These are phyloP conservation scores for Aspergillus melleus DNA, from an alignment of 2,329 filamentous ascomycete genomes.

Conservation along the genomic window DNA sequence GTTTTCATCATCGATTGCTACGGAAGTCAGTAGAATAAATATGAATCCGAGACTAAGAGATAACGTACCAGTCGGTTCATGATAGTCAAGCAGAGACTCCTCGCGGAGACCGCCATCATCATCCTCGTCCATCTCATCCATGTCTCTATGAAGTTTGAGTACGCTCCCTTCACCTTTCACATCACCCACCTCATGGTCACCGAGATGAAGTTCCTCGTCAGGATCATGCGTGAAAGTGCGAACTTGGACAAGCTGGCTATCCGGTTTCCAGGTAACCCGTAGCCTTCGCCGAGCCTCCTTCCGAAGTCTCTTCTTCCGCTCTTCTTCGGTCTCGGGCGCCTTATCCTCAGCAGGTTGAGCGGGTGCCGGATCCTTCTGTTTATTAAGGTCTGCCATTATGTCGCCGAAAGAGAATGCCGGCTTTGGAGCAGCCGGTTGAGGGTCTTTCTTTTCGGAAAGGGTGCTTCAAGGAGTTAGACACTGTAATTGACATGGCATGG, in stretches of 20 bases:
- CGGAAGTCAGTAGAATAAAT: constrained; percentile 10
- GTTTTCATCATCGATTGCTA: constrained; percentile 42
- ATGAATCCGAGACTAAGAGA: not conserved
- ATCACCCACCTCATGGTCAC: constrained; percentile 60
- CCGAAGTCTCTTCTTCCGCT: constrained; percentile 58
- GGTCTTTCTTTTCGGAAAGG: constrained; percentile 37
- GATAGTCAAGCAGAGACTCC: constrained; percentile 39
- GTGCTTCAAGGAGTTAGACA: constrained; percentile 28
- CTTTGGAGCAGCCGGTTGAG: constrained; percentile 34
- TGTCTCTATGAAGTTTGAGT: constrained; percentile 53
- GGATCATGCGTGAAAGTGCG: constrained; percentile 63
- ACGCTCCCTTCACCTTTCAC: constrained; percentile 57
- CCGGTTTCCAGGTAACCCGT: constrained; percentile 61
- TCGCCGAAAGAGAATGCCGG: constrained; percentile 51
- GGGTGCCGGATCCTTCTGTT: constrained; percentile 56
- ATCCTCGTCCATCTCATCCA: constrained; percentile 60
- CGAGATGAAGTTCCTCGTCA: constrained; percentile 61
- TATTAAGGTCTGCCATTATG: constrained; percentile 52
- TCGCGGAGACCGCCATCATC: constrained; percentile 54
- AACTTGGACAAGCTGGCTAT: constrained; percentile 57
- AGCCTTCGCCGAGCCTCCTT: constrained; percentile 63
- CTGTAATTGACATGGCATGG: not conserved
- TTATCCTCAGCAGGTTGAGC: constrained; percentile 53
- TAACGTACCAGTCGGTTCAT: constrained; percentile 33
- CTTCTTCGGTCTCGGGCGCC: constrained; percentile 60